phyloP scores from a whole-genome alignment of 2,329 filamentous ascomycete genomes.

The Calcarisporium arbuscula region DNA sequence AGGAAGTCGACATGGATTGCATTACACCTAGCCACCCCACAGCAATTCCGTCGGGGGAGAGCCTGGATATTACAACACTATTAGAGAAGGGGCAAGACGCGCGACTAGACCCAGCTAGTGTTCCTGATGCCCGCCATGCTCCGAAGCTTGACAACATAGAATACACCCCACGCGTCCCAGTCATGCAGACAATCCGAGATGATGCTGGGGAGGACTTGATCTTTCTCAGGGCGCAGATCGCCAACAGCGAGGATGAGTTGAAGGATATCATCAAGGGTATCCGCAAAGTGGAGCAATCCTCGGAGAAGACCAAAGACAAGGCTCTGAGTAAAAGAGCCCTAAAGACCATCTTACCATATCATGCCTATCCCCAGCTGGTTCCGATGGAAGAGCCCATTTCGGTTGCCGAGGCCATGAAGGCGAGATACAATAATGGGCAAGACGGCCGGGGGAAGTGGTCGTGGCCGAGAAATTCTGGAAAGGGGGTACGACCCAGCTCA shows the following conservation, averaged over 20 bases:
- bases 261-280: slow-evolving; percentile 61
- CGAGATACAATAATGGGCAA: slow-evolving; percentile 12
- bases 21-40: slow-evolving; percentile 79
- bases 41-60: slow-evolving; percentile 79
- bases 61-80: slow-evolving; percentile 73
- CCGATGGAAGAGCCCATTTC: slow-evolving; percentile 29
- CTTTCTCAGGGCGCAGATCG: slow-evolving; percentile 83
- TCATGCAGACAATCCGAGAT: slow-evolving; percentile 68
- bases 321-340: slow-evolving; percentile 18
- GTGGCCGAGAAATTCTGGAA: slow-evolving; percentile 17
- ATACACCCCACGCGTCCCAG: slow-evolving; percentile 66
- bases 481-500: slow-evolving; percentile 17
- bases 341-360: slow-evolving; percentile 29
- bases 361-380: slow-evolving; percentile 24
- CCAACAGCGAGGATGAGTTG: slow-evolving; percentile 66
- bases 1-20: slow-evolving; percentile 98
- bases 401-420: slow-evolving; percentile 26
- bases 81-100: slow-evolving; percentile 67
- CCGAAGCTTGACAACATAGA: slow-evolving; percentile 55
- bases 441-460: slow-evolving; percentile 18
- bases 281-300: slow-evolving; percentile 28
- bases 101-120: slow-evolving; percentile 58
- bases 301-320: slow-evolving; percentile 16
- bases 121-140: slow-evolving; percentile 43
- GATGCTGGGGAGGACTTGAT: slow-evolving; percentile 38